Evolutionary conservation across 495 filamentous ascomycete species (phyloP).

Genomic region (Choiromyces venosus): DNA sequence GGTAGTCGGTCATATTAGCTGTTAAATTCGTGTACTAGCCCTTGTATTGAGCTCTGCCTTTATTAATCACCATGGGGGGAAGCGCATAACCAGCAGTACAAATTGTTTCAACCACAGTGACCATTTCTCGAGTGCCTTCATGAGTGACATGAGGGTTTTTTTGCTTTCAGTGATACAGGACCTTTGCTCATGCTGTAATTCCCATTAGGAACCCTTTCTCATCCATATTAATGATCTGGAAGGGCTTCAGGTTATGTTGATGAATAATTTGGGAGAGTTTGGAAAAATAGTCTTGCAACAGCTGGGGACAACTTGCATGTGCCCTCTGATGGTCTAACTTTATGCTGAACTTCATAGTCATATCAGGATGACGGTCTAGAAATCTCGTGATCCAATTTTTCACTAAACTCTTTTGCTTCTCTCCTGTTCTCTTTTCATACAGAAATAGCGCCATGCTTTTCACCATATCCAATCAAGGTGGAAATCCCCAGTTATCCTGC

Average conservation of each 20-base stretch:
- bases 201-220: slow-evolving; percentile 14
- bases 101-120: slow-evolving; percentile 15
- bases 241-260: not conserved
- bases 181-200: slow-evolving; percentile 3
- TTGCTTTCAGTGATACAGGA: not conserved
- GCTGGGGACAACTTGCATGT: not conserved
- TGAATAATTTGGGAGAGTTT: slow-evolving; percentile 1
- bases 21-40: not conserved
- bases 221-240: slow-evolving; percentile 12
- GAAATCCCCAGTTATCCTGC: not conserved
- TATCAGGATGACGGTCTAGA: slow-evolving; percentile 1
- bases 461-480: not conserved
- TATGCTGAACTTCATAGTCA: slow-evolving; percentile 6
- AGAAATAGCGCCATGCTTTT: not conserved
- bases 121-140: slow-evolving; percentile 15
- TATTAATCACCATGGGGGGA: slow-evolving; percentile 6
- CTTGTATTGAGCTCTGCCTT: slow-evolving; percentile 10
- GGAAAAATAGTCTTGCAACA: not conserved
- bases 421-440: not conserved
- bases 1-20: not conserved
- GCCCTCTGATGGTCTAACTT: slow-evolving; percentile 10
- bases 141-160: slow-evolving; percentile 8
- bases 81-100: slow-evolving; percentile 8
- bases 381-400: slow-evolving; percentile 12
- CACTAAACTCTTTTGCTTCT: not conserved